Percentiles rank a stretch among this genome's conserved stretches.
Conservation (phyloP, 2,329 filamentous ascomycete species). For the Pezicula rhizophila region DNA sequence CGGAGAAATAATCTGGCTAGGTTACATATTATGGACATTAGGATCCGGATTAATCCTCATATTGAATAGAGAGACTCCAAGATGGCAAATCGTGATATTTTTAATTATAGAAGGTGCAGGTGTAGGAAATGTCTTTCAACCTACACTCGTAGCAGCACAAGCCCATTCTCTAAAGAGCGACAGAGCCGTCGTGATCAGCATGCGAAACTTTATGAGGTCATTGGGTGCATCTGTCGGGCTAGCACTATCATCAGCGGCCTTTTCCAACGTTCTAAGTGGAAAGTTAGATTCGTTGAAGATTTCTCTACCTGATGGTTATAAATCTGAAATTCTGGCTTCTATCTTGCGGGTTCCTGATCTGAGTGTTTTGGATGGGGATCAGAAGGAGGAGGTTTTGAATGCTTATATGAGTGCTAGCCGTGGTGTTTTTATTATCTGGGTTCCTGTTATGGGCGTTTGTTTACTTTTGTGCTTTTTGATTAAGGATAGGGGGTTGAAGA, state of each 20-base stretch:
- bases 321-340: slow-evolving; percentile 14
- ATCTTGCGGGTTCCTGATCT: slow-evolving; percentile 23
- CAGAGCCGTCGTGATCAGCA: slow-evolving; percentile 55
- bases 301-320: slow-evolving; percentile 13
- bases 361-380: slow-evolving; percentile 3
- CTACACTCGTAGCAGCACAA: slow-evolving; percentile 49
- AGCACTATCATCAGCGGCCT: slow-evolving; percentile 48
- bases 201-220: slow-evolving; percentile 56
- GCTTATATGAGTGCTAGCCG: slow-evolving; percentile 49
- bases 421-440: slow-evolving; percentile 50
- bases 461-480: slow-evolving; percentile 45
- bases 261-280: slow-evolving; percentile 29
- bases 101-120: slow-evolving; percentile 45
- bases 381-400: slow-evolving; percentile 33
- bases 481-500: slow-evolving; percentile 41
- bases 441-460: slow-evolving; percentile 46
- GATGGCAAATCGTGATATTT: slow-evolving; percentile 43
- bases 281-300: slow-evolving; percentile 8
- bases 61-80: slow-evolving; percentile 38
- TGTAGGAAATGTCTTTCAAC: slow-evolving; percentile 43
- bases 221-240: slow-evolving; percentile 53
- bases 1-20: slow-evolving; percentile 48
- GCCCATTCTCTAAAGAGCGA: slow-evolving; percentile 50
- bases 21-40: slow-evolving; percentile 33
- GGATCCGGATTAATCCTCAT: slow-evolving; percentile 47